Conservation (phyloP, 768 basidiomycete genomes). For the Crepidotus variabilis region DNA sequence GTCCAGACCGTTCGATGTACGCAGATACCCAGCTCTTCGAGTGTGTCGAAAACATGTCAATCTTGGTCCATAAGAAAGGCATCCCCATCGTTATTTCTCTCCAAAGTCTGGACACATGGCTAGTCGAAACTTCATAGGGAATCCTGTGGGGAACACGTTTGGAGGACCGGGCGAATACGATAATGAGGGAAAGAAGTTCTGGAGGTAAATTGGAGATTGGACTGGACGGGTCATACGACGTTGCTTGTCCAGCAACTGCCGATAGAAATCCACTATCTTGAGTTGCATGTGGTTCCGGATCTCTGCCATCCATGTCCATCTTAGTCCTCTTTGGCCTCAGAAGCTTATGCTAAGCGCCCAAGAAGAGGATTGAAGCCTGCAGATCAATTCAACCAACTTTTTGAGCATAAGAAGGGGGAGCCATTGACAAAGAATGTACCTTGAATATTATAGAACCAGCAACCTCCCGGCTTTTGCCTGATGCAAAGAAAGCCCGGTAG, state of each 20-base stretch:
- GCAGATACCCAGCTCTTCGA: conserved; percentile 19
- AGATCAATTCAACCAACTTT: too few relatives aligned
- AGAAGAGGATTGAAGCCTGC: too few relatives aligned
- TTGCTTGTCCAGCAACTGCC: not conserved
- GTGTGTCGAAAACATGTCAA: conserved; percentile 25
- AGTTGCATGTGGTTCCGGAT: conserved; percentile 4
- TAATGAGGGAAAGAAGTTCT: conserved; percentile 27
- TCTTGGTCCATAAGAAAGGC: conserved; percentile 36
- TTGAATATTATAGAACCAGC: too few relatives aligned
- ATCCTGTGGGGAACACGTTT: conserved; percentile 18
- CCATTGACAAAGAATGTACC: too few relatives aligned
- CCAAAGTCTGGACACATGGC: conserved; percentile 41
- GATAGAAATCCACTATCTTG: conserved; percentile 11
- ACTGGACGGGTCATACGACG: not conserved
- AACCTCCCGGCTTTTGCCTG: too few relatives aligned
- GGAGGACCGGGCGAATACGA: conserved; percentile 18
- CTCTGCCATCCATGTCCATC: not conserved
- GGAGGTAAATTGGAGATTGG: conserved; percentile 21
- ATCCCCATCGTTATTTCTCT: conserved; percentile 31
- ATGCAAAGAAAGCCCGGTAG: too few relatives aligned
- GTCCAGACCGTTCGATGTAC: conserved; percentile 28
- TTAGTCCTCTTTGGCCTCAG: too few relatives aligned
- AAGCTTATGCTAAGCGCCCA: too few relatives aligned
- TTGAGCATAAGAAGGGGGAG: too few relatives aligned
- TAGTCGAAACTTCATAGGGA: conserved; percentile 33